These are phyloP conservation scores for Exophiala oligosperma DNA, from an alignment of 2,329 filamentous ascomycete species.

Conservation along the genomic window DNA sequence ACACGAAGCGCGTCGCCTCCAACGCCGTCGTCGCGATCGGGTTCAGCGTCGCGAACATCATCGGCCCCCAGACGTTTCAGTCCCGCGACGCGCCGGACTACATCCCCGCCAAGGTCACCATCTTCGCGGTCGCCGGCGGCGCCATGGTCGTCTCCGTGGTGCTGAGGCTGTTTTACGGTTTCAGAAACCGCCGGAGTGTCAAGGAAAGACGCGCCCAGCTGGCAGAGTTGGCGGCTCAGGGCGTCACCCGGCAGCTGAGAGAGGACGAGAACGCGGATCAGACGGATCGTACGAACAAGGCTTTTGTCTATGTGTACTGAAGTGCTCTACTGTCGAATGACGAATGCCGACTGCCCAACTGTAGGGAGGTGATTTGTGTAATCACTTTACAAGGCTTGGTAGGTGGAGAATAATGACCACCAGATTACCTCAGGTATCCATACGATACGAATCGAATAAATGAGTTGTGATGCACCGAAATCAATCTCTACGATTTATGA, in stretches of 20 bases:
- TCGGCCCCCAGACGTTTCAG: slow-evolving; percentile 48
- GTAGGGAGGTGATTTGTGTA: no score
- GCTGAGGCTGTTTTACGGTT: slow-evolving; percentile 4
- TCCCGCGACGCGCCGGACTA: slow-evolving; percentile 44
- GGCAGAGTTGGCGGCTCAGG: neutral
- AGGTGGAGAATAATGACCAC: no score
- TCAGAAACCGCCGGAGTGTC: slow-evolving; percentile 1
- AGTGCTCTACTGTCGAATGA: no score
- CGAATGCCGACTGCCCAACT: neutral
- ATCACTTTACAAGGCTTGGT: no score
- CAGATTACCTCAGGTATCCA: no score
- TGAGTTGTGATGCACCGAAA: no score
- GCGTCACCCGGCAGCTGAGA: neutral
- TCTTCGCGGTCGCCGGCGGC: slow-evolving; percentile 31
- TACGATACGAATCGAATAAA: no score
- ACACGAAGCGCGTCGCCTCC: slow-evolving; percentile 51
- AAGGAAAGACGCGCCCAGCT: neutral
- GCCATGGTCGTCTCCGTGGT: slow-evolving; percentile 1
- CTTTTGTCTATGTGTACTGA: slow-evolving; percentile 7
- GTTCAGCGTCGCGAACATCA: slow-evolving; percentile 49
- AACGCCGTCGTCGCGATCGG: slow-evolving; percentile 47
- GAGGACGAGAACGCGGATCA: neutral
- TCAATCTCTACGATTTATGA: no score
- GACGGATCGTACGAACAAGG: slow-evolving; percentile 5
- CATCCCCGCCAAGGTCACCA: slow-evolving; percentile 42